These are phyloP conservation scores for Escovopsis sp. DNA, from an alignment of 2,329 filamentous ascomycete genomes.

Conservation along the genomic window DNA sequence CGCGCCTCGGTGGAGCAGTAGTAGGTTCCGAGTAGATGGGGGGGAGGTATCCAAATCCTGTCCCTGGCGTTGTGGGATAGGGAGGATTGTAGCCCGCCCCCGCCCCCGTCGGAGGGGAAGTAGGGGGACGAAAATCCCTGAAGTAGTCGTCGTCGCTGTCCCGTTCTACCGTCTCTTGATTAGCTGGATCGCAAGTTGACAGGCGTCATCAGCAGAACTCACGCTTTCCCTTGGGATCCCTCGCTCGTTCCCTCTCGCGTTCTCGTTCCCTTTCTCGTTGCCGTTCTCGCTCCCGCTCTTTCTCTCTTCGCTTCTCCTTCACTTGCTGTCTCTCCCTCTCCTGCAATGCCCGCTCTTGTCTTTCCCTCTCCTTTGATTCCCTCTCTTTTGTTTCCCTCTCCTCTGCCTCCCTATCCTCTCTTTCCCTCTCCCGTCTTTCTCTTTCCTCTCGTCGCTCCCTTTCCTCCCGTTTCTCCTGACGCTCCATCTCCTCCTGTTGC, in stretches of 20 bases:
- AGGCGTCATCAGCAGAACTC: slow-evolving; percentile 10
- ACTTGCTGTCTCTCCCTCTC: not conserved
- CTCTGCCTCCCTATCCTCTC: not conserved
- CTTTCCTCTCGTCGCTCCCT: not conserved
- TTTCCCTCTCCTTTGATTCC: not conserved
- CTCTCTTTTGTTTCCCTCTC: not conserved
- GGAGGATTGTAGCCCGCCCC: slow-evolving; percentile 35
- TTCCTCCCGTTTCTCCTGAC: not conserved
- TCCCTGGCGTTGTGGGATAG: slow-evolving; percentile 18
- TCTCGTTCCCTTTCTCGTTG: not conserved
- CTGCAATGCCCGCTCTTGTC: not conserved
- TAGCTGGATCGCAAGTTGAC: slow-evolving; percentile 1
- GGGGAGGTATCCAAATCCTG: slow-evolving; percentile 5
- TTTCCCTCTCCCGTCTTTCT: not conserved
- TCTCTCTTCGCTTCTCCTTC: not conserved
- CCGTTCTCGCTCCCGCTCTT: not conserved
- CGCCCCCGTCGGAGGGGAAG: slow-evolving; percentile 34
- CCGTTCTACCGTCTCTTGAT: not conserved
- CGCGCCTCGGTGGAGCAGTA: slow-evolving; percentile 10
- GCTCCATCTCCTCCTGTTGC: not conserved
- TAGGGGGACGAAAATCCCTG: slow-evolving; percentile 21
- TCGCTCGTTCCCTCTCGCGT: not conserved
- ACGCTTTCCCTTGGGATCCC: slow-evolving; percentile 9
- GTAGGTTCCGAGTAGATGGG: slow-evolving; percentile 20
- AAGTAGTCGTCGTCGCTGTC: slow-evolving; percentile 13